These are phyloP conservation scores for Geotrichum phurueaensis DNA, from an alignment of 1,139 yeast species.

Conservation along the genomic window DNA sequence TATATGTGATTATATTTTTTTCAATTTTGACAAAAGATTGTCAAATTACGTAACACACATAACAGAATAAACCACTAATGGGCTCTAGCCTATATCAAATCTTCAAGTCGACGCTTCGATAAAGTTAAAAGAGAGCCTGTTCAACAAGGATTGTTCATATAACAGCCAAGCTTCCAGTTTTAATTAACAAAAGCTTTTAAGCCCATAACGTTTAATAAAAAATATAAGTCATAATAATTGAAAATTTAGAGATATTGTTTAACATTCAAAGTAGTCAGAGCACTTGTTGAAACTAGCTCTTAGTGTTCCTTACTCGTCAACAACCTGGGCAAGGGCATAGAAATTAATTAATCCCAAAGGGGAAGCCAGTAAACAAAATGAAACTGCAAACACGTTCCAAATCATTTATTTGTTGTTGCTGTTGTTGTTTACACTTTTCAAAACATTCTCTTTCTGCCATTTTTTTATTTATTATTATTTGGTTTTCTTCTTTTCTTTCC, in stretches of 20 bases:
- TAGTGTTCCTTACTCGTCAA: not conserved
- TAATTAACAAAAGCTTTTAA: no score
- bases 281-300: not conserved
- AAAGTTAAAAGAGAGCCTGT: no score
- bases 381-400: not conserved
- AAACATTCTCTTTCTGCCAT: not conserved
- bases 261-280: not conserved
- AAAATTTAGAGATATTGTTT: not conserved
- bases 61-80: no score
- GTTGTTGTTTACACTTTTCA: not conserved
- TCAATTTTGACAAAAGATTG: no score
- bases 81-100: no score
- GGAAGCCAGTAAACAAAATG: not conserved
- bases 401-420: not conserved
- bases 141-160: no score
- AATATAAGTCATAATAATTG: not conserved
- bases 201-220: not conserved
- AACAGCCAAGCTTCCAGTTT: no score
- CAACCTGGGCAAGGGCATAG: not conserved
- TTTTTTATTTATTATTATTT: not conserved
- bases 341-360: not conserved
- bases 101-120: no score
- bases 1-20: no score
- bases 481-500: not conserved
- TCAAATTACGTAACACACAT: no score